These are phyloP conservation scores for Phylloporus scabripes DNA, from an alignment of 768 basidiomycete genomes.

Conservation along the genomic window DNA sequence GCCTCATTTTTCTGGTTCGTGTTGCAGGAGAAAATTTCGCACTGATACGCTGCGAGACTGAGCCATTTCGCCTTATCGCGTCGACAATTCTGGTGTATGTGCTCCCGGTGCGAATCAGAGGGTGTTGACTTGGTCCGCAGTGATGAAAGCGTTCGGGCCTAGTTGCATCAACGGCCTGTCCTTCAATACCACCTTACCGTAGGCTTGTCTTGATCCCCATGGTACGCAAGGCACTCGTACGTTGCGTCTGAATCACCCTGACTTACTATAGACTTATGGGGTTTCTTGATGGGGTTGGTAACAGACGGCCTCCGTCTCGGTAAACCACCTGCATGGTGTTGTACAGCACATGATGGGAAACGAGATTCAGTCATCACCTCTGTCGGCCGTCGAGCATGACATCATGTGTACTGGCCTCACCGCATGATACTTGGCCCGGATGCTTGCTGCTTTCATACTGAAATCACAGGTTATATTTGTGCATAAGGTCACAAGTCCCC, in stretches of 20 bases:
- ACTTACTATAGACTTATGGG: background rate
- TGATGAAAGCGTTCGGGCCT: background rate
- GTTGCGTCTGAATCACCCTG: too few relatives aligned
- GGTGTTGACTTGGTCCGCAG: background rate
- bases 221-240: too few relatives aligned
- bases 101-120: background rate
- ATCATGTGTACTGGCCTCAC: too few relatives aligned
- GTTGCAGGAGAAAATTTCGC: too few relatives aligned
- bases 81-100: slow-evolving; percentile 9
- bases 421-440: too few relatives aligned
- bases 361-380: background rate
- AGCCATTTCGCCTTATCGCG: too few relatives aligned
- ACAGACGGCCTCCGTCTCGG: background rate
- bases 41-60: too few relatives aligned
- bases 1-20: background rate
- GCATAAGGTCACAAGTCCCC: background rate
- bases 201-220: too few relatives aligned
- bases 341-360: background rate
- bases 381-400: background rate
- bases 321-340: background rate
- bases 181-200: too few relatives aligned
- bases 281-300: background rate
- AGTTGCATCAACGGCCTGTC: too few relatives aligned
- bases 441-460: too few relatives aligned
- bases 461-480: background rate